Percentiles rank a stretch among this genome's conserved stretches.
Evolutionary conservation across 371 early-diverging fungal species (phyloP).

Genomic region (Conidiobolus incongruus): DNA sequence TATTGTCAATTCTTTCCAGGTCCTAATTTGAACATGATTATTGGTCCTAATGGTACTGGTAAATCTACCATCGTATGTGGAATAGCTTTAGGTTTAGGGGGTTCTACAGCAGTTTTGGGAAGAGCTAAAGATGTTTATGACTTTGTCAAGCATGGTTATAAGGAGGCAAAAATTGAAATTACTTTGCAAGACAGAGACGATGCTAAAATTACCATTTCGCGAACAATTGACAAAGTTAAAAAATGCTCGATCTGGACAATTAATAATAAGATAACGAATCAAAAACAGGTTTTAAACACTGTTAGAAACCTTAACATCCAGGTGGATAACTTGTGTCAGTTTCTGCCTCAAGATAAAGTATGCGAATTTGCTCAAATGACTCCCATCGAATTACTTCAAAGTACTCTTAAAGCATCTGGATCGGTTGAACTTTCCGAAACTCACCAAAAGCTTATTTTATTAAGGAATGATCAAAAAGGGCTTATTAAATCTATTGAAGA

Average conservation of each 20-base stretch:
- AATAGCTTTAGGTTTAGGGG: slow-evolving; percentile 88
- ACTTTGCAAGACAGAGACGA: slow-evolving; percentile 23
- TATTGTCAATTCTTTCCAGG: slow-evolving; percentile 66
- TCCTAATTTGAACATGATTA: slow-evolving; percentile 90
- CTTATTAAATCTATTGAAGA: slow-evolving; percentile 20
- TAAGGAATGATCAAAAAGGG: slow-evolving; percentile 31
- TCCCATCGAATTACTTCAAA: slow-evolving; percentile 44
- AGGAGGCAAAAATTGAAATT: slow-evolving; percentile 56
- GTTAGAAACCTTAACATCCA: slow-evolving; percentile 54
- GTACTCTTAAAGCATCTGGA: slow-evolving; percentile 73
- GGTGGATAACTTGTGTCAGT: slow-evolving; percentile 65
- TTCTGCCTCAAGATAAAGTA: background rate
- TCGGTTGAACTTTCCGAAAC: slow-evolving; percentile 27
- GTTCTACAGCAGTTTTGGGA: slow-evolving; percentile 62
- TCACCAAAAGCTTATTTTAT: slow-evolving; percentile 38
- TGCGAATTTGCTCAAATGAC: slow-evolving; percentile 24
- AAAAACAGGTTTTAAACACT: slow-evolving; percentile 30
- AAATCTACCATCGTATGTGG: slow-evolving; percentile 97
- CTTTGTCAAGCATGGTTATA: slow-evolving; percentile 77
- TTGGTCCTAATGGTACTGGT: slow-evolving; percentile 96
- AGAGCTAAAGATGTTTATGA: slow-evolving; percentile 71
- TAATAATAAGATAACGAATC: slow-evolving; percentile 31
- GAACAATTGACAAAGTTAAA: slow-evolving; percentile 35
- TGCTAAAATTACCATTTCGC: slow-evolving; percentile 29
- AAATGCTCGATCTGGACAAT: slow-evolving; percentile 56